Evolutionary conservation across 108 stramenopile genomes (phyloP), one percentile per base, ranked within the genome.

Genomic region (Fragilariopsis cylindrus): DNA sequence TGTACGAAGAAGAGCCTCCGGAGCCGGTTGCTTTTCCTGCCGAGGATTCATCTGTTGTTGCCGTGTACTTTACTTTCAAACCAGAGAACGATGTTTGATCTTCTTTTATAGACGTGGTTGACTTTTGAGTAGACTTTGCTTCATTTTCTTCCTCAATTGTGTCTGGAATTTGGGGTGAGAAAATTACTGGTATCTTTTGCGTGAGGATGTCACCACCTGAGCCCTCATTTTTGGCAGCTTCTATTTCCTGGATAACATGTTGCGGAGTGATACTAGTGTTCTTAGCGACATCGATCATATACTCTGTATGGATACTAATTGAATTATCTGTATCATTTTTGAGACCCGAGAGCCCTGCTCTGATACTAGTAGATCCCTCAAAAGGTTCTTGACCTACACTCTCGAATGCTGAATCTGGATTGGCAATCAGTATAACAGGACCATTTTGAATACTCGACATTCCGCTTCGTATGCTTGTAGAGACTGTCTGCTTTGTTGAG

Each of bases 341-440:
- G 21, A 79, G 48, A 6, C 72, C 71, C 3, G 78, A 79, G 13
- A 79, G 68, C 2, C 78, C 78, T 7, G 78, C 69, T 44, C 78
- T 52, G 44, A 79, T 79, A 16, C 78, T 79, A 42, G 65, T 62
- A 12, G 70, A 72, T 47, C 72, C 72, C 62, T 72, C 73, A 39
- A 41, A n/a, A 2, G 55, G 43, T 30, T 75, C 66, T 65, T 52
- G 46, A 41, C 60, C 62, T 18, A 41, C 53, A 48, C 8, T 7
- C 8, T 73, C 72, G 5, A 49, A 53, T 42, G 65, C 12, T 15
- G 19, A 42, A 42, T 52, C 52, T 18, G 74, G 56, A 3, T 6
- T 21, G 6, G 21, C 21, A 5, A n/a, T 44, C 7, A 43, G 41
- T 7, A 62, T 21, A 15, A 46, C 44, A 52, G 69, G 30, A 19